phyloP scores from a whole-genome alignment of 306 rosid genomes.

The Chamaecrista fasciculata region DNA sequence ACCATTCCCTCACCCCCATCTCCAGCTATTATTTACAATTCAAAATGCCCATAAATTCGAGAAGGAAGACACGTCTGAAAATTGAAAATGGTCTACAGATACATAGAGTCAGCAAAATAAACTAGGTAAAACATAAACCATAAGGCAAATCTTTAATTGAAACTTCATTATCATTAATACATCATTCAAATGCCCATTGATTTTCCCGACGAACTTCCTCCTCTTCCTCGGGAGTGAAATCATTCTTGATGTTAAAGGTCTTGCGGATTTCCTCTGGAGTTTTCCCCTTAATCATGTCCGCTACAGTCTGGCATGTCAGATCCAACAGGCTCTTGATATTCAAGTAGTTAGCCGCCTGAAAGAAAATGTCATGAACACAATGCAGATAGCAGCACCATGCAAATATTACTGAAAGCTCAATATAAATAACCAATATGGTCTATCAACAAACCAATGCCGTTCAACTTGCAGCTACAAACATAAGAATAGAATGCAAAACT shows the following conservation, averaged over 20 bases:
- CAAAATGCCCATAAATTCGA: slow-evolving; percentile 22
- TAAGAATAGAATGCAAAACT: too few relatives aligned
- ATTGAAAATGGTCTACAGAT: slow-evolving; percentile 23
- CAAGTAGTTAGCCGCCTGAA: slow-evolving; percentile 84
- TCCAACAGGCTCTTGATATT: slow-evolving; percentile 74
- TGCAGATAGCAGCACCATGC: background rate
- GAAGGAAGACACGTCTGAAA: slow-evolving; percentile 14
- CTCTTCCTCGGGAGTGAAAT: slow-evolving; percentile 77
- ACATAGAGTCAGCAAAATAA: slow-evolving; percentile 25
- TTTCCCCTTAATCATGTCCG: slow-evolving; percentile 84
- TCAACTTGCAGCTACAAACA: background rate
- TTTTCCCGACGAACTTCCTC: slow-evolving; percentile 79
- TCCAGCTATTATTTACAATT: slow-evolving; percentile 49
- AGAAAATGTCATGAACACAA: background rate
- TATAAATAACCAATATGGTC: background rate
- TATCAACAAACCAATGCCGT: background rate
- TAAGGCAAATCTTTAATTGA: slow-evolving; percentile 9
- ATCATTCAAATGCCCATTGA: slow-evolving; percentile 83
- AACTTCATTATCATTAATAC: background rate
- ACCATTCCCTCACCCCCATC: slow-evolving; percentile 27
- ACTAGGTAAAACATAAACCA: slow-evolving; percentile 30
- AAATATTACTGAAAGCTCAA: too few relatives aligned
- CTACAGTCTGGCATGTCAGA: slow-evolving; percentile 74
- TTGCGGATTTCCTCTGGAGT: slow-evolving; percentile 75
- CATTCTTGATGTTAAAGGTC: slow-evolving; percentile 76